Conservation (phyloP, 768 basidiomycete genomes). For the Tulasnella sp. region DNA sequence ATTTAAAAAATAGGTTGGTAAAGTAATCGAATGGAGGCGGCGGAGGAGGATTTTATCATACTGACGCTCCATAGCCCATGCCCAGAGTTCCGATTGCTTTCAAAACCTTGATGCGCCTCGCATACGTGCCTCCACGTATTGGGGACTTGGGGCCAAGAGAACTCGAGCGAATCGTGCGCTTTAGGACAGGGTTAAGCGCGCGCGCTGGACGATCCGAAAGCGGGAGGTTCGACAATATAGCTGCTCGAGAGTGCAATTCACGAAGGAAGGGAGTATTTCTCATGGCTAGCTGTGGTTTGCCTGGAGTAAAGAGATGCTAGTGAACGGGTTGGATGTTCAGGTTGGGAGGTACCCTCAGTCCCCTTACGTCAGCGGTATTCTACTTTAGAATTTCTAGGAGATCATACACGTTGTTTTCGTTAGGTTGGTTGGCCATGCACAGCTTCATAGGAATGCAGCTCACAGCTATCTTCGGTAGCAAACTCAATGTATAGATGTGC, state of each 20-base stretch:
- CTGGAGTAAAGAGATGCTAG: background rate
- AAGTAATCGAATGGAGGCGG: background rate
- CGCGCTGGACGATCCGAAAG: background rate
- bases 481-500: background rate
- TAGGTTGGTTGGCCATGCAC: background rate
- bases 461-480: background rate
- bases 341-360: background rate
- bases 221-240: background rate
- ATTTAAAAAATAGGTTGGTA: background rate
- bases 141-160: conserved; percentile 12
- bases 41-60: background rate
- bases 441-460: background rate
- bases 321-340: background rate
- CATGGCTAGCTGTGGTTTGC: background rate
- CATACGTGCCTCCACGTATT: background rate
- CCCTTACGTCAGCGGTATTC: conserved; percentile 3
- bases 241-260: background rate
- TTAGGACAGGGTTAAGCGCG: background rate
- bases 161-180: background rate
- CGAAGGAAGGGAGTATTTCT: background rate
- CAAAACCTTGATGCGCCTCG: background rate
- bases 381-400: background rate
- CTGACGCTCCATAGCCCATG: conserved; percentile 24
- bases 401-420: background rate
- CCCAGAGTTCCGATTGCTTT: conserved; percentile 11